These are phyloP conservation scores for Multifurca ochricompacta DNA, from an alignment of 768 basidiomycete species.

Conservation along the genomic window DNA sequence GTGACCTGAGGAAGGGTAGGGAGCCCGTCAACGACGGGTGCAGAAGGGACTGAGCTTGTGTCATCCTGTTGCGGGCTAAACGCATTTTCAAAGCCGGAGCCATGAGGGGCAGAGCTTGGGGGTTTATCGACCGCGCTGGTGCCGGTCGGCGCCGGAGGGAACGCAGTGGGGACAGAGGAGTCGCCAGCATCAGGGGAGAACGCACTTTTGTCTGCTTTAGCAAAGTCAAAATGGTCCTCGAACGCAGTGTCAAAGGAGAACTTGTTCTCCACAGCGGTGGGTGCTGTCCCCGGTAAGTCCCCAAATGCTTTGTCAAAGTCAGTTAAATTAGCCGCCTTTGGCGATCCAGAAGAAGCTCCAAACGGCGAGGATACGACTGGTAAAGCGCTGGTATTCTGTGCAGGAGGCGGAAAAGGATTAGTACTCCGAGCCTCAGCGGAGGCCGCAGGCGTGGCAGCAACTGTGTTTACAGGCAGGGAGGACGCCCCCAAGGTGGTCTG, in stretches of 20 bases:
- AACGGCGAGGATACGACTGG: conserved; percentile 16
- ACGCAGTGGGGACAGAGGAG: conserved; percentile 2
- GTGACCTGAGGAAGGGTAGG: conserved; percentile 8
- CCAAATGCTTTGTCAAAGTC: conserved; percentile 75
- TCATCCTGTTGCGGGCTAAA: conserved; percentile 23
- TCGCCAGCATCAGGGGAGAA: neutral
- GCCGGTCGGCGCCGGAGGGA: conserved; percentile 11
- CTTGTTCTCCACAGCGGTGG: conserved; percentile 29
- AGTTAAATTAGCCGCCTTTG: conserved; percentile 31
- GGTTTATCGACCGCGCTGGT: neutral
- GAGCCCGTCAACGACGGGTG: conserved; percentile 7
- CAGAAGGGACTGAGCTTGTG: conserved; percentile 3
- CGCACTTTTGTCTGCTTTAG: conserved; percentile 24
- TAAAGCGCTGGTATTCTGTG: conserved; percentile 10
- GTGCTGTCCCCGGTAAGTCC: conserved; percentile 36
- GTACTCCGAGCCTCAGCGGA: neutral
- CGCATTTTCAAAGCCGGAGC: conserved; percentile 31
- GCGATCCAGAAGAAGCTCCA: conserved; percentile 2
- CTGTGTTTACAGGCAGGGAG: neutral
- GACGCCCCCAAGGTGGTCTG: neutral
- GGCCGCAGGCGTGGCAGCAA: neutral
- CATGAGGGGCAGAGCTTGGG: conserved; percentile 7
- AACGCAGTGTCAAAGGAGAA: conserved; percentile 63
- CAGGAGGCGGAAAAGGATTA: conserved; percentile 11
- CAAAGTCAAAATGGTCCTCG: conserved; percentile 62